Evolutionary conservation across 805 yeast genomes (phyloP).

Genomic region (Sugiyamaella smithiae): DNA sequence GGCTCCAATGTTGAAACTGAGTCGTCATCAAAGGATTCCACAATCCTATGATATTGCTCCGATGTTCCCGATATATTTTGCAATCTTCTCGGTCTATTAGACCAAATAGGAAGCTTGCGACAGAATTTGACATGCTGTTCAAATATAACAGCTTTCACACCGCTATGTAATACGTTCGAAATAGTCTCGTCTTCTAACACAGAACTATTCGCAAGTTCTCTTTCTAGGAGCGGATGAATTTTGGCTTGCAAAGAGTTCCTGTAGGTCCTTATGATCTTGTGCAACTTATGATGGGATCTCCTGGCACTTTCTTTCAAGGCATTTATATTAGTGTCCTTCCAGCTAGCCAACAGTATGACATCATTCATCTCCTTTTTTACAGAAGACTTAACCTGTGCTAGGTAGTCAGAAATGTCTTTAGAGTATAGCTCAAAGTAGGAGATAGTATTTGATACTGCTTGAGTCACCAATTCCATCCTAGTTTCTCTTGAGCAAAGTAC

Average conservation of each 20-base stretch:
- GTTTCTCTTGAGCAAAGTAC: constrained; percentile 26
- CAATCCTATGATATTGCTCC: constrained; percentile 54
- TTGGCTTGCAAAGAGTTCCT: constrained; percentile 56
- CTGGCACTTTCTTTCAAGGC: constrained; percentile 93
- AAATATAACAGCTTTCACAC: background rate
- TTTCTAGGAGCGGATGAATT: constrained; percentile 55
- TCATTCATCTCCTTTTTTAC: constrained; percentile 81
- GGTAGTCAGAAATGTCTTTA: constrained; percentile 44
- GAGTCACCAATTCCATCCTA: constrained; percentile 31
- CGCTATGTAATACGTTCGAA: background rate
- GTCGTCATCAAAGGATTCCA: constrained; percentile 35
- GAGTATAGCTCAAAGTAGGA: constrained; percentile 66
- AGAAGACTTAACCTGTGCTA: constrained; percentile 47
- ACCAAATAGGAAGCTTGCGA: constrained; percentile 42
- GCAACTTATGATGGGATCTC: constrained; percentile 78
- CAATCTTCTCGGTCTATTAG: constrained; percentile 54
- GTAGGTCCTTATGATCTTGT: constrained; percentile 80
- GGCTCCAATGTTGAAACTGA: constrained; percentile 49
- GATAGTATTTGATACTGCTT: constrained; percentile 56
- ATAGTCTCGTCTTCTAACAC: background rate
- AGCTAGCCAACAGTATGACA: constrained; percentile 83
- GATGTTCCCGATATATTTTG: constrained; percentile 49
- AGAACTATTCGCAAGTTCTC: constrained; percentile 35
- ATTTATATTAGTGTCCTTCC: constrained; percentile 94
- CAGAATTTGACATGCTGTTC: constrained; percentile 1